Conservation (phyloP, 78 protist species). For the Monosiga brevicollis region DNA sequence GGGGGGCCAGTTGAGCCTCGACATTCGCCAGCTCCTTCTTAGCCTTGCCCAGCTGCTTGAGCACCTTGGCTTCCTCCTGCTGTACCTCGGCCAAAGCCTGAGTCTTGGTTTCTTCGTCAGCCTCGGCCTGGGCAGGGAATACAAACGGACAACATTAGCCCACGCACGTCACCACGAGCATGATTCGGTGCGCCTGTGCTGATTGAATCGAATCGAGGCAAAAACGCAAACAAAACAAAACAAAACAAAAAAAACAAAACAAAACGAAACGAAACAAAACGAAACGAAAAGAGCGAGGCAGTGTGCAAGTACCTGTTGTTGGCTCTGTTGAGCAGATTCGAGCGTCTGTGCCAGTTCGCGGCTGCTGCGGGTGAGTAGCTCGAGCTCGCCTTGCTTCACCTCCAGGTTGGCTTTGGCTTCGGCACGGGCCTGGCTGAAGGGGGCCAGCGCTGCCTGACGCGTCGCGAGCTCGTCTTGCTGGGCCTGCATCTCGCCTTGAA, state of each 20-base stretch:
- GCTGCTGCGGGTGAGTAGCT: not conserved
- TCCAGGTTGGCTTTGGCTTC: not conserved
- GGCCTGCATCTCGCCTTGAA: constrained; percentile 42
- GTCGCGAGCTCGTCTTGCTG: constrained; percentile 60
- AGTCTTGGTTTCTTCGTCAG: too few relatives aligned
- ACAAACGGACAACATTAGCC: too few relatives aligned
- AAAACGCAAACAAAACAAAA: not conserved
- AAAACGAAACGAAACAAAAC: not conserved
- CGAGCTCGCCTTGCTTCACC: not conserved
- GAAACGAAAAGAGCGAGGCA: not conserved
- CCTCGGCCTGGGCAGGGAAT: too few relatives aligned
- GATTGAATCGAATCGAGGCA: too few relatives aligned
- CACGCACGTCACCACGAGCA: too few relatives aligned
- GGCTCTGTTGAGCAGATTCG: too few relatives aligned
- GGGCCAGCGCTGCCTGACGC: constrained; percentile 55
- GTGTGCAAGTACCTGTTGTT: too few relatives aligned
- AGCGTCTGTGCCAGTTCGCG: too few relatives aligned
- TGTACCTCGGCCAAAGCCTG: not conserved
- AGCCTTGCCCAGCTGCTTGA: constrained; percentile 2
- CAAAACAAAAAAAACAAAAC: not conserved
- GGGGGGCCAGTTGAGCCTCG: not conserved
- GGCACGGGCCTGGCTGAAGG: constrained; percentile 11
- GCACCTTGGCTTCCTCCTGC: not conserved
- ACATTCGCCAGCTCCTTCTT: constrained; percentile 21
- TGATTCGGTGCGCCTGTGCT: too few relatives aligned